Percentiles rank a stretch among this genome's conserved stretches.
Evolutionary conservation across 371 early-diverging fungal species (phyloP).

Genomic region (Blakeslea trispora): DNA sequence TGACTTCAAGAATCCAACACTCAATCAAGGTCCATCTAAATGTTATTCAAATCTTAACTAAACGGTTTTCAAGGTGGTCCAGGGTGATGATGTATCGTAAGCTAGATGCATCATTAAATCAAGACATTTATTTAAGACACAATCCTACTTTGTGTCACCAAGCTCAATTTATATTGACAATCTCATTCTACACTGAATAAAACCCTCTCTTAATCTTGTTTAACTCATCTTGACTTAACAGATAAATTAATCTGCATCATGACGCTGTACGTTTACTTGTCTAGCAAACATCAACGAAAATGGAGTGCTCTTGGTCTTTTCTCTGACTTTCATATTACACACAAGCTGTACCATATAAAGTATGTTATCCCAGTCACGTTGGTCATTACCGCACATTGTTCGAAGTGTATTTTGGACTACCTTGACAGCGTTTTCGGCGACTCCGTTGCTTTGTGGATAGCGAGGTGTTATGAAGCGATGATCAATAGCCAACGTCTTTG

Average conservation of each 20-base stretch:
- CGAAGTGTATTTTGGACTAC: constrained; percentile 11
- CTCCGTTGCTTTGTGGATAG: constrained; percentile 6
- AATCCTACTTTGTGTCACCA: too few relatives aligned
- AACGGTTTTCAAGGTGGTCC: too few relatives aligned
- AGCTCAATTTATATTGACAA: too few relatives aligned
- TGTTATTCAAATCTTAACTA: too few relatives aligned
- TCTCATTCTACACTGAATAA: too few relatives aligned
- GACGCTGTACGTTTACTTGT: neutral
- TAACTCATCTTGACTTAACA: too few relatives aligned
- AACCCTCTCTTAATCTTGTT: too few relatives aligned
- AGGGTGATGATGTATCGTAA: too few relatives aligned
- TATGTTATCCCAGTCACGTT: constrained; percentile 25
- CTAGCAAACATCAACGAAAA: constrained; percentile 24
- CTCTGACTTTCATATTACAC: constrained; percentile 7
- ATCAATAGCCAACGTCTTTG: constrained; percentile 9
- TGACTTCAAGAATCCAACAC: too few relatives aligned
- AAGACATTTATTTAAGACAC: too few relatives aligned
- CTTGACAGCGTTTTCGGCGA: constrained; percentile 16
- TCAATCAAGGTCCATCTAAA: too few relatives aligned
- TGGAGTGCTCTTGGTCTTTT: constrained; percentile 12
- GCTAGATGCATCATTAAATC: too few relatives aligned
- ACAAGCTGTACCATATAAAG: constrained; percentile 26
- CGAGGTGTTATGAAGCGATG: constrained; percentile 8
- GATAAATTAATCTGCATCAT: constrained; percentile 4
- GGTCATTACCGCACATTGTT: constrained; percentile 14